Conservation (phyloP, 2,329 filamentous ascomycete species). For the Cladophialophora bantiana region DNA sequence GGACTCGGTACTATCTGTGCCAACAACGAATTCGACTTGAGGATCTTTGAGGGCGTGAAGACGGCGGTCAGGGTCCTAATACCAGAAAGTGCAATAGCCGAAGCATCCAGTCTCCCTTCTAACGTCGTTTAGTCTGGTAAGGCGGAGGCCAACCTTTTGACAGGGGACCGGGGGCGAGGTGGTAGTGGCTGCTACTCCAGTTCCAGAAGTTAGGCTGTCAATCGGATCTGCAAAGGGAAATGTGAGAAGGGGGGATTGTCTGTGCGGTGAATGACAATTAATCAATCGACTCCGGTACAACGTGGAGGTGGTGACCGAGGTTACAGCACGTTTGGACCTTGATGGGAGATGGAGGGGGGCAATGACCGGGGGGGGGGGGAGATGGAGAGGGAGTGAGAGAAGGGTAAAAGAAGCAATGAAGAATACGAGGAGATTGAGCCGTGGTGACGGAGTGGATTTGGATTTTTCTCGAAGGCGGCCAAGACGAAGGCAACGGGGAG, state of each 20-base stretch:
- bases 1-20: not conserved
- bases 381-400: not conserved
- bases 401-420: not conserved
- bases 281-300: not conserved
- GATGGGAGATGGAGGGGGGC: not conserved
- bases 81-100: conserved; percentile 20
- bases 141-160: conserved; percentile 26
- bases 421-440: not conserved
- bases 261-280: not conserved
- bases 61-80: conserved; percentile 29
- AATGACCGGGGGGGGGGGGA: not conserved
- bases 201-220: conserved; percentile 7
- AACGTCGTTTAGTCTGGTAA: conserved; percentile 25
- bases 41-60: not conserved
- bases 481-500: not conserved
- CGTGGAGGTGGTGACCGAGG: not conserved
- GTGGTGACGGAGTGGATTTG: not conserved
- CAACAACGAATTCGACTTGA: not conserved
- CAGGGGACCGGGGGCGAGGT: conserved; percentile 5
- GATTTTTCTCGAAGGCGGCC: conserved; percentile 29
- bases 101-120: conserved; percentile 20
- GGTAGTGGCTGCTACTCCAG: conserved; percentile 5
- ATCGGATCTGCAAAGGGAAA: conserved; percentile 15
- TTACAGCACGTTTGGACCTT: not conserved
- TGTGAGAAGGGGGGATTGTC: not conserved